Conservation (phyloP, 768 basidiomycete species). For the Tulasnella sp. region DNA sequence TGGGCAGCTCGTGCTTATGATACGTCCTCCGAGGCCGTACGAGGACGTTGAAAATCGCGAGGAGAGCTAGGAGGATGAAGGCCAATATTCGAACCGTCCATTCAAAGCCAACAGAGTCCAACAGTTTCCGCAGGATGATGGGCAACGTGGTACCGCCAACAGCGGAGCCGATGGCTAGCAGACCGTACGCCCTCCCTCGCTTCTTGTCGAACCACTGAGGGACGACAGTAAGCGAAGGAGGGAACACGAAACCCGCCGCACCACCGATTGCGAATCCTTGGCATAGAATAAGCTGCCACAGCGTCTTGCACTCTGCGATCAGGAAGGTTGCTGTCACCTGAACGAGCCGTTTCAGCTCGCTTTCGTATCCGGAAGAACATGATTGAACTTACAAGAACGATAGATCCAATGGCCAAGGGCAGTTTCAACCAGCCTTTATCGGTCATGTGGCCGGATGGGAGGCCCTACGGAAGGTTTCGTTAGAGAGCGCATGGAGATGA, state of each 20-base stretch:
- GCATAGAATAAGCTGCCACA: conserved; percentile 8
- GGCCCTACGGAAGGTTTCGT: neutral
- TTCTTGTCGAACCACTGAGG: conserved; percentile 23
- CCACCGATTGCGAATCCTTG: conserved; percentile 10
- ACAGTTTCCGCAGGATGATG: conserved; percentile 15
- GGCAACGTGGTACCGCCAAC: conserved; percentile 14
- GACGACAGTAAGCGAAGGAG: neutral
- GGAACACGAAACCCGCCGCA: conserved; percentile 6
- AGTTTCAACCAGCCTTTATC: conserved; percentile 3
- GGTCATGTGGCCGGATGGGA: neutral
- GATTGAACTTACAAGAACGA: neutral
- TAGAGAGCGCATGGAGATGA: neutral
- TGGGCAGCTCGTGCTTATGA: conserved; percentile 42
- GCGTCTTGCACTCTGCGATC: conserved; percentile 4
- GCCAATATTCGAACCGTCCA: conserved; percentile 6
- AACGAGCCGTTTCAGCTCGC: neutral
- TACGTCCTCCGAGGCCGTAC: conserved; percentile 19
- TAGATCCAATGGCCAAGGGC: neutral
- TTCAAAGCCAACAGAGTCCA: conserved; percentile 14
- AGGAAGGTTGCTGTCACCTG: neutral
- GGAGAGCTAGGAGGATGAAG: neutral
- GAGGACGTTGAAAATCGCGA: conserved; percentile 17
- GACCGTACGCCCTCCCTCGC: conserved; percentile 46
- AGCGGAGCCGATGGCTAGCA: conserved; percentile 35
- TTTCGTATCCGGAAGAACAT: no score